Conservation (phyloP, 805 yeast species). For the Candida ovalis region DNA sequence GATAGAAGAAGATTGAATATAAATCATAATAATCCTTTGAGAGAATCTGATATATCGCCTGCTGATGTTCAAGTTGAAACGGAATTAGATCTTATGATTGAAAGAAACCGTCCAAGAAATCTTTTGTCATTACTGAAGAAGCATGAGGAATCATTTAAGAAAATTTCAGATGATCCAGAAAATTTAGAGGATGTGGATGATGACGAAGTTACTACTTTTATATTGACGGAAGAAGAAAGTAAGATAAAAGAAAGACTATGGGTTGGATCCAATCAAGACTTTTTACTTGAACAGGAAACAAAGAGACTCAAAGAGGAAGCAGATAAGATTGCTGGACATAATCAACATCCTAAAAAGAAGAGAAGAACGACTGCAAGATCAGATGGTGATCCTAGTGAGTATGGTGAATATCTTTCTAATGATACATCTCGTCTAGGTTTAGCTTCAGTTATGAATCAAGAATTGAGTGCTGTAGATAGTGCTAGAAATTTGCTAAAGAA, state of each 20-base stretch:
- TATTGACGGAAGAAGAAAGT: slow-evolving; percentile 68
- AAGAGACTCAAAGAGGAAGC: slow-evolving; percentile 82
- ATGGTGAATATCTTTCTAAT: slow-evolving; percentile 21
- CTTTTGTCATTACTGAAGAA: slow-evolving; percentile 52
- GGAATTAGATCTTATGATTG: slow-evolving; percentile 33
- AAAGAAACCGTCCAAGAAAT: slow-evolving; percentile 50
- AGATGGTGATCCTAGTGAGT: slow-evolving; percentile 32
- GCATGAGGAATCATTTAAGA: slow-evolving; percentile 48
- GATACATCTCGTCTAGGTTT: slow-evolving; percentile 28
- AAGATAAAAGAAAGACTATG: slow-evolving; percentile 77
- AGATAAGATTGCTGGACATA: slow-evolving; percentile 80
- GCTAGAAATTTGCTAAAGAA: slow-evolving; percentile 74
- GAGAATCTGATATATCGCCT: too few relatives aligned
- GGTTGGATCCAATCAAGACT: slow-evolving; percentile 88
- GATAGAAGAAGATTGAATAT: slow-evolving; percentile 18
- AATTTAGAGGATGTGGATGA: slow-evolving; percentile 77
- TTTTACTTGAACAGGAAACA: slow-evolving; percentile 76
- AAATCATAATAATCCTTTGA: too few relatives aligned
- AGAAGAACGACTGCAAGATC: slow-evolving; percentile 28
- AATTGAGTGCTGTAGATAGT: slow-evolving; percentile 64
- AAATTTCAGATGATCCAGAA: slow-evolving; percentile 57
- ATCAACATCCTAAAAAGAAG: slow-evolving; percentile 48
- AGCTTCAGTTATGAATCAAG: slow-evolving; percentile 43
- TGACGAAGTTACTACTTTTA: slow-evolving; percentile 61
- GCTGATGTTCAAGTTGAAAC: slow-evolving; percentile 14